Percentiles rank a stretch among this genome's conserved stretches.
Evolutionary conservation across 179 eudicot species (phyloP).

Genomic region (Beta macrorhiza): DNA sequence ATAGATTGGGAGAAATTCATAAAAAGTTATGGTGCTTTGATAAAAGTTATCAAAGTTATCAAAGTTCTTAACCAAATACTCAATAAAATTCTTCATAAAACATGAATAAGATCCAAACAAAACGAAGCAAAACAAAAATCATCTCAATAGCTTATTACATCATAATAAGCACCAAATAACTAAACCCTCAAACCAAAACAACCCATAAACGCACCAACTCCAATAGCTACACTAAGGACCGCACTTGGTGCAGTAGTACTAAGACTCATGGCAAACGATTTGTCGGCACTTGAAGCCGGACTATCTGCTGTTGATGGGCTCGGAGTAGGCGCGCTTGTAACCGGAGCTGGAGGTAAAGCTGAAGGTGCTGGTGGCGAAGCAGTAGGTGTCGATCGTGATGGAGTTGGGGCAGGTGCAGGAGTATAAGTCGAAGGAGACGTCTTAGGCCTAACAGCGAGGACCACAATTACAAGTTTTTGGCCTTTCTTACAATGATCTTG

Average conservation of each 20-base stretch:
- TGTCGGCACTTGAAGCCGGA: constrained; percentile 11
- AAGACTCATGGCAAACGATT: constrained; percentile 2
- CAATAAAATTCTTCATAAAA: too few relatives aligned
- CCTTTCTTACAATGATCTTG: constrained; percentile 34
- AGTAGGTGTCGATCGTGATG: constrained; percentile 6
- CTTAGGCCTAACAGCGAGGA: constrained; percentile 36
- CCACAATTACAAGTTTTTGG: constrained; percentile 39
- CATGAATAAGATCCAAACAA: too few relatives aligned
- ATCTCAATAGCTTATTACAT: not conserved
- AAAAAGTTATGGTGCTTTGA: too few relatives aligned
- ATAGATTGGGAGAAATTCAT: too few relatives aligned
- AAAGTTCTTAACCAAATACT: too few relatives aligned
- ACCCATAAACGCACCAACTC: constrained; percentile 24
- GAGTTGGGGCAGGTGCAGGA: constrained; percentile 6
- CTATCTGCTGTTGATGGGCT: constrained; percentile 2
- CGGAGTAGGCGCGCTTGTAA: not conserved
- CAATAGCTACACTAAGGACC: constrained; percentile 20
- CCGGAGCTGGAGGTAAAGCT: not conserved
- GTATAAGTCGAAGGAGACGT: constrained; percentile 16
- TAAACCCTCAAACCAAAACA: constrained; percentile 12
- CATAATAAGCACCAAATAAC: not conserved
- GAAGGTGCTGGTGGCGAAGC: constrained; percentile 2
- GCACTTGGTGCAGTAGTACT: not conserved
- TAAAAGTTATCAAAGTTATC: too few relatives aligned
- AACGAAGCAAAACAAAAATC: too few relatives aligned